A percentile compares a stretch with the other conserved stretches of the same genome.
Evolutionary conservation across 495 filamentous ascomycete genomes (phyloP).

Genomic region (Staphylotrichum longicolle): DNA sequence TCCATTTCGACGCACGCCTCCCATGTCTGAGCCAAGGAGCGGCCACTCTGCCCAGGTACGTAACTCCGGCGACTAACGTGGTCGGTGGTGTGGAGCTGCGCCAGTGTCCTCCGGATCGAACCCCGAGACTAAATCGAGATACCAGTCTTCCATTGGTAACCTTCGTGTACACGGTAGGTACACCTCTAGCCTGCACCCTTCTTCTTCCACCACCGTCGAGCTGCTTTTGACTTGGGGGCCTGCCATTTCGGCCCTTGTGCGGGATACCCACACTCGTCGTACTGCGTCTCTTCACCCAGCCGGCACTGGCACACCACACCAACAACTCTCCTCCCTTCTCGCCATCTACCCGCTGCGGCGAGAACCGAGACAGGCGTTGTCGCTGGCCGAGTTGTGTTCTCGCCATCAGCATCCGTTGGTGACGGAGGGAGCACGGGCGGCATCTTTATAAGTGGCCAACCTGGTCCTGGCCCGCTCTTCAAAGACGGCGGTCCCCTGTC

Average conservation of each 20-base stretch:
- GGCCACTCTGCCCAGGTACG: constrained; percentile 28
- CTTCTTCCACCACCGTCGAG: constrained; percentile 17
- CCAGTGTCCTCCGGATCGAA: constrained; percentile 23
- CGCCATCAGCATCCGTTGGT: neutral
- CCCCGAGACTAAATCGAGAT: constrained; percentile 26
- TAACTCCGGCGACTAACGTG: constrained; percentile 26
- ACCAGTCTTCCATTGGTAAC: constrained; percentile 26
- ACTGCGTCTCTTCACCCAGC: constrained; percentile 23
- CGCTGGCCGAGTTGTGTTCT: neutral
- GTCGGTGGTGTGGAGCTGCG: constrained; percentile 30
- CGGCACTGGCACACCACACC: neutral
- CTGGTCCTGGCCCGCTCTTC: constrained; percentile 23
- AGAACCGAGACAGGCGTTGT: constrained; percentile 13
- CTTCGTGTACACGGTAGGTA: constrained; percentile 24
- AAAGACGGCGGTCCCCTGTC: constrained; percentile 29
- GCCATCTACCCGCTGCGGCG: constrained; percentile 10
- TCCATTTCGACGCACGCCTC: constrained; percentile 27
- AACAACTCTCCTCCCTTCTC: neutral
- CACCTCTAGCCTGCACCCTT: constrained; percentile 8
- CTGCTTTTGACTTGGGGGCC: constrained; percentile 21
- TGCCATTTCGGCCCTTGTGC: constrained; percentile 13
- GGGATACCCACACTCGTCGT: constrained; percentile 8
- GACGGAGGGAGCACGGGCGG: neutral
- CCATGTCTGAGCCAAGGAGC: constrained; percentile 27
- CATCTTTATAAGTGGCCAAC: constrained; percentile 26